phyloP scores from a whole-genome alignment of 2,329 filamentous ascomycete species.

The Myriosclerotinia duriaeana region DNA sequence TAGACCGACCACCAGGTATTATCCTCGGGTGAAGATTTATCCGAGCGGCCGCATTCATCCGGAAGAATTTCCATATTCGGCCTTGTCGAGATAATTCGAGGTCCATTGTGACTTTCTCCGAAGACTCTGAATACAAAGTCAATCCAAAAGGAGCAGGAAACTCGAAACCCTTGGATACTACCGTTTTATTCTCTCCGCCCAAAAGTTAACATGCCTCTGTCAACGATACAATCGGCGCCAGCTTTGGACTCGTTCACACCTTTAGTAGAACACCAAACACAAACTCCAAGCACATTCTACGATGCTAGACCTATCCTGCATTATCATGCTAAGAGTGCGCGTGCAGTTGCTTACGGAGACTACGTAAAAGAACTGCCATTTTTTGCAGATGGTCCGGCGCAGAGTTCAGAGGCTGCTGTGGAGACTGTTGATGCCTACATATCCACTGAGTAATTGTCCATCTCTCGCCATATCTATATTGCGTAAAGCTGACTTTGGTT shows the following conservation, averaged over 20 bases:
- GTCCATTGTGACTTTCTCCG: background rate
- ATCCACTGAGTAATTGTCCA: slow-evolving; percentile 53
- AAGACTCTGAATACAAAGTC: background rate
- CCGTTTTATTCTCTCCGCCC: background rate
- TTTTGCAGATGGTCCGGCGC: slow-evolving; percentile 43
- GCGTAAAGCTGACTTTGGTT: slow-evolving; percentile 22
- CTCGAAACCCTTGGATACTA: background rate
- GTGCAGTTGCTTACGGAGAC: slow-evolving; percentile 56
- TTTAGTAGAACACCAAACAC: slow-evolving; percentile 67
- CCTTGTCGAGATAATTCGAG: slow-evolving; percentile 7
- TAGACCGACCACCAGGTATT: background rate
- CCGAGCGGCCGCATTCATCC: slow-evolving; percentile 3
- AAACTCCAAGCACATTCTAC: slow-evolving; percentile 72
- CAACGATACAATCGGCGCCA: slow-evolving; percentile 58
- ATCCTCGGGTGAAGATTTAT: background rate
- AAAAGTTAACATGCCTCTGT: slow-evolving; percentile 39
- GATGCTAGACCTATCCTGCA: slow-evolving; percentile 70
- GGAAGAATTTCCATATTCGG: background rate
- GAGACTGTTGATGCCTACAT: slow-evolving; percentile 52
- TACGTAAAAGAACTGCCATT: slow-evolving; percentile 54
- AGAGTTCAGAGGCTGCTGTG: slow-evolving; percentile 21
- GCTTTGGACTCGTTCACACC: slow-evolving; percentile 59
- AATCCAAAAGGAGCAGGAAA: background rate
- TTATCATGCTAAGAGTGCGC: slow-evolving; percentile 56
- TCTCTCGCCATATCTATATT: slow-evolving; percentile 2